Evolutionary conservation across 208 protist species (phyloP), one percentile per base, ranked within the genome.

Genomic region (Acanthamoeba healyi): DNA sequence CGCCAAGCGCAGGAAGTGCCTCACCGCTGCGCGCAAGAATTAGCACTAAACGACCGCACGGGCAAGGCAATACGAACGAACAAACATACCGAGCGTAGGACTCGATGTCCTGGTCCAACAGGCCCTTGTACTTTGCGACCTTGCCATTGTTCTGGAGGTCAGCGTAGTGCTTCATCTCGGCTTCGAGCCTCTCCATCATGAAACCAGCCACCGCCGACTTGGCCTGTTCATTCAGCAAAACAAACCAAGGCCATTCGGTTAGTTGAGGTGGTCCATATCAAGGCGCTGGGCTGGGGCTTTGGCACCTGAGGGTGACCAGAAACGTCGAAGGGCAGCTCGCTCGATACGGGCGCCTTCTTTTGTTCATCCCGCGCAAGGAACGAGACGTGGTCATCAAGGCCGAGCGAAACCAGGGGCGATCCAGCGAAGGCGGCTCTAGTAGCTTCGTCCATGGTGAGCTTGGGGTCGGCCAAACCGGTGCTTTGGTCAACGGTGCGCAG

Each of bases 141-240:
- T 92, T 67, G 67, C 96, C 94, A 44, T 96, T 49, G 72, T 94
- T 93, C 94, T 97, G 94, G 94, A 98, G 95, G 7, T 94, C 40
- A n/a, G 95, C 95, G 94, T 97, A 98, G 67, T 95, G 94, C 44
- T 49, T 58, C 19, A 97, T 96, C 95, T 98, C 98, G 40, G 97
- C 95, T 77, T 97, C 96, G 26, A 98, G 93, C 2, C 98, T 96
- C 46, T 96, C 94, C 72, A 98, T 96, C 97, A 98, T 98, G 90
- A 96, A 95, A 79, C 96, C 87, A 46, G 97, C 97, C 49, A 98
- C 94, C 12, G 61, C 89, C 10, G 89, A 94, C 17, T 84, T 79
- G 40, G 89, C 89, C 89, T 93, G 34, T 10, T 22, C 74, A 7
- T 36, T 14, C 38, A 14, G 15, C 46, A 56, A 84, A 51, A 49